A percentile compares a stretch with the other conserved stretches of the same genome.
phyloP scores from a whole-genome alignment of 257 asterid genomes.

The Forsythia suspensa region DNA sequence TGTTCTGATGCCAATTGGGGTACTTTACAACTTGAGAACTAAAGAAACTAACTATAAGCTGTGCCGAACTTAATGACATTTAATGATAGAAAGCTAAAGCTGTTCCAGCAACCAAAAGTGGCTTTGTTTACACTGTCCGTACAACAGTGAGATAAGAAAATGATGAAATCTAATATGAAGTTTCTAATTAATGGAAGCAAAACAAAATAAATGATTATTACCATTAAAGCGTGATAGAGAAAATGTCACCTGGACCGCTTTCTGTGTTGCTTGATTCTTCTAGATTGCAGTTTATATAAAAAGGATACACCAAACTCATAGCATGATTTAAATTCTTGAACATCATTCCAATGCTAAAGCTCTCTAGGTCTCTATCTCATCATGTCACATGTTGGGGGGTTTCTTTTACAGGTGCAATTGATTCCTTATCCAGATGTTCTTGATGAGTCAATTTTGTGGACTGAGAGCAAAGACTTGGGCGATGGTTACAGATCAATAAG shows the following conservation, averaged over 20 bases:
- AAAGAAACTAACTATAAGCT: not conserved
- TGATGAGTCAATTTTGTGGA: conserved; percentile 88
- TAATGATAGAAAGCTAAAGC: not conserved
- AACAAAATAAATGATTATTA: no score
- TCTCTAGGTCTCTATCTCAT: not conserved
- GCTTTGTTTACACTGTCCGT: not conserved
- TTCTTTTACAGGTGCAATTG: conserved; percentile 54
- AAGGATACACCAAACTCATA: not conserved
- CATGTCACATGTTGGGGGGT: not conserved
- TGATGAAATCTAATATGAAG: not conserved
- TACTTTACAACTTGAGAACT: not conserved
- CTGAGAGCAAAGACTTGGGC: conserved; percentile 81
- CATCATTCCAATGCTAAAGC: not conserved
- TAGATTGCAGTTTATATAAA: not conserved
- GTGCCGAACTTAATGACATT: not conserved
- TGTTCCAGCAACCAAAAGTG: not conserved
- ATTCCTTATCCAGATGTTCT: conserved; percentile 41
- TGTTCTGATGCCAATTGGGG: no score
- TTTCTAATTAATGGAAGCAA: not conserved
- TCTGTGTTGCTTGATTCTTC: not conserved
- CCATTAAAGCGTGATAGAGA: not conserved
- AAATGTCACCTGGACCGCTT: not conserved
- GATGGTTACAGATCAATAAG: conserved; percentile 71
- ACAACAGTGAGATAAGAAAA: not conserved
- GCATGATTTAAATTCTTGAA: not conserved